These are phyloP conservation scores for Babesia divergens DNA, from an alignment of 169 alveolate species.

Conservation along the genomic window DNA sequence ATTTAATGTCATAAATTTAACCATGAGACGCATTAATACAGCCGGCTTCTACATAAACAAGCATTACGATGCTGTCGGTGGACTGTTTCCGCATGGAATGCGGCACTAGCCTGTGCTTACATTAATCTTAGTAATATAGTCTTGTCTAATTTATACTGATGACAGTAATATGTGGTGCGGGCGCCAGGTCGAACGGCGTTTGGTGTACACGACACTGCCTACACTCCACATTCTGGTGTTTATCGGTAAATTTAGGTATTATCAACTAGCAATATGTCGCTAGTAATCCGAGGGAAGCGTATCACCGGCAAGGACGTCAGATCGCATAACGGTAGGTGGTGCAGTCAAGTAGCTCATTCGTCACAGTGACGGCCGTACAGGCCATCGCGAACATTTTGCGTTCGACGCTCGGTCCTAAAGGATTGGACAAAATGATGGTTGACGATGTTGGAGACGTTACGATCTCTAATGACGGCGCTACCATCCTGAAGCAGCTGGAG, in stretches of 20 bases:
- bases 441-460: conserved; percentile 99
- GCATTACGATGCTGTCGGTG: too few species aligned
- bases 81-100: too few species aligned
- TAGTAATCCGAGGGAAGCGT: conserved; percentile 59
- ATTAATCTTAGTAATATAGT: too few species aligned
- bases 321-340: conserved; percentile 52
- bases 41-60: too few species aligned
- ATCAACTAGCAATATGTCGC: conserved; percentile 26
- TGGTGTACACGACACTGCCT: background rate
- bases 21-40: too few species aligned
- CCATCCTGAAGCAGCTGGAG: conserved; percentile 95
- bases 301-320: conserved; percentile 67
- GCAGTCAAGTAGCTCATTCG: background rate
- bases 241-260: background rate
- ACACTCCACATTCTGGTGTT: background rate
- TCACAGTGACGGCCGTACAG: conserved; percentile 92
- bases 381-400: conserved; percentile 96
- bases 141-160: too few species aligned
- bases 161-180: background rate
- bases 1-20: too few species aligned
- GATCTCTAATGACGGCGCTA: conserved; percentile 99
- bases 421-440: conserved; percentile 98
- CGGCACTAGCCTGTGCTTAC: too few species aligned
- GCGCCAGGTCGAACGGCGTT: background rate
- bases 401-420: conserved; percentile 99